Conservation (phyloP, 2,329 filamentous ascomycete genomes). For the Teratosphaeria viscida region DNA sequence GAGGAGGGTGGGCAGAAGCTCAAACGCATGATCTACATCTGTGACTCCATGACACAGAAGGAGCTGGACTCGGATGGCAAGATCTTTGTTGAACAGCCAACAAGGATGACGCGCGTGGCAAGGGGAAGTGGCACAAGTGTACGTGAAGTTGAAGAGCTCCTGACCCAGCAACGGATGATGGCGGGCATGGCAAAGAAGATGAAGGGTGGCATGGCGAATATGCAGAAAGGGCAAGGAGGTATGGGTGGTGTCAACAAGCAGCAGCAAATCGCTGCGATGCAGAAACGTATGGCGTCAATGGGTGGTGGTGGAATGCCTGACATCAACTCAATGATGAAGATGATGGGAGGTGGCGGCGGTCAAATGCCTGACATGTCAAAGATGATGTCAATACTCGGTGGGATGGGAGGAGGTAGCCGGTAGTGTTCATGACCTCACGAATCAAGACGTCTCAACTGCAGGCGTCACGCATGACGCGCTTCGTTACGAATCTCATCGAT, state of each 20-base stretch:
- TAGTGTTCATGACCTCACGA: neutral
- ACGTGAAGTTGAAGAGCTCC: slow-evolving; percentile 83
- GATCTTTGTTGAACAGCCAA: slow-evolving; percentile 83
- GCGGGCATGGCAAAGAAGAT: slow-evolving; percentile 98
- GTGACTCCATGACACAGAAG: slow-evolving; percentile 94
- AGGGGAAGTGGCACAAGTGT: slow-evolving; percentile 84
- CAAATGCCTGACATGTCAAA: slow-evolving; percentile 64
- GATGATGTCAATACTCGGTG: slow-evolving; percentile 65
- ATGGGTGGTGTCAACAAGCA: slow-evolving; percentile 79
- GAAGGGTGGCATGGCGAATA: slow-evolving; percentile 94
- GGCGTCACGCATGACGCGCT: neutral
- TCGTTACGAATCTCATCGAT: too few relatives aligned
- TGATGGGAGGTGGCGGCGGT: slow-evolving; percentile 54
- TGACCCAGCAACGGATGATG: slow-evolving; percentile 99
- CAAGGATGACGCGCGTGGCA: slow-evolving; percentile 84
- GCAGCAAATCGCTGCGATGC: slow-evolving; percentile 93
- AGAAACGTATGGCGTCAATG: slow-evolving; percentile 89
- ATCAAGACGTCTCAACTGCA: neutral
- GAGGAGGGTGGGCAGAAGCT: slow-evolving; percentile 90
- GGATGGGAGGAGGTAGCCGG: slow-evolving; percentile 19
- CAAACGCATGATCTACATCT: slow-evolving; percentile 98
- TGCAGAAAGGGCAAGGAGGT: slow-evolving; percentile 74
- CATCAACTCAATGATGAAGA: slow-evolving; percentile 81
- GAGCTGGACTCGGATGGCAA: slow-evolving; percentile 94
- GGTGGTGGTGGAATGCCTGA: slow-evolving; percentile 72